Conservation (phyloP, 106 monocot species). For the Iris macrosiphon region DNA sequence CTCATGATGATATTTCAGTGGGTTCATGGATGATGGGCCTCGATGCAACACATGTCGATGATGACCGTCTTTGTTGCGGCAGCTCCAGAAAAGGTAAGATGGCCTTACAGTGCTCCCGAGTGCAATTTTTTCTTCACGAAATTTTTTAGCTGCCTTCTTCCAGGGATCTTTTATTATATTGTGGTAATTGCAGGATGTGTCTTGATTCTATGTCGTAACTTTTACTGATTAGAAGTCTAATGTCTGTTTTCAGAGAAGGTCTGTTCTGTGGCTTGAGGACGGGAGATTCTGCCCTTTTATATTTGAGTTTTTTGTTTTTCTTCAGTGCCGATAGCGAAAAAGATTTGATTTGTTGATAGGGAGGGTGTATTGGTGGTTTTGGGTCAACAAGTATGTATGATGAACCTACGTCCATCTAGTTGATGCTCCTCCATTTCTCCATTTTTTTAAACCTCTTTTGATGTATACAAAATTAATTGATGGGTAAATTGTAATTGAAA, state of each 20-base stretch:
- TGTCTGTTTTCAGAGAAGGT: conserved; percentile 59
- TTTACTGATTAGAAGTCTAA: neutral
- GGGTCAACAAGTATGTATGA: too few relatives aligned
- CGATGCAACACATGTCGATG: conserved; percentile 73
- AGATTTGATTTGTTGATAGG: too few relatives aligned
- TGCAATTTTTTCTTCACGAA: neutral
- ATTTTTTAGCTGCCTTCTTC: neutral
- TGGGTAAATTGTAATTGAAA: too few relatives aligned
- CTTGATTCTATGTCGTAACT: neutral
- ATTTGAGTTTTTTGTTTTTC: too few relatives aligned
- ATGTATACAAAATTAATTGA: too few relatives aligned
- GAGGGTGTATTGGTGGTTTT: too few relatives aligned
- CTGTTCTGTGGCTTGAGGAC: conserved; percentile 65
- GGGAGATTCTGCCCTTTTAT: too few relatives aligned
- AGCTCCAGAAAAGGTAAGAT: conserved; percentile 69
- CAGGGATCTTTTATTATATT: neutral
- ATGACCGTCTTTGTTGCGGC: conserved; percentile 89
- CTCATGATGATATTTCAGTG: conserved; percentile 80
- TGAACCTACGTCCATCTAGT: too few relatives aligned
- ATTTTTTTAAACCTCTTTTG: too few relatives aligned
- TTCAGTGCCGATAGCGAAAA: too few relatives aligned
- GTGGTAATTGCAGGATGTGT: neutral
- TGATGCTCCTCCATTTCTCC: too few relatives aligned
- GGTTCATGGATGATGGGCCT: conserved; percentile 99
- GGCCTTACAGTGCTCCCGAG: neutral